Conservation (phyloP, 2,329 filamentous ascomycete species). For the Davidsoniella eucalypti region DNA sequence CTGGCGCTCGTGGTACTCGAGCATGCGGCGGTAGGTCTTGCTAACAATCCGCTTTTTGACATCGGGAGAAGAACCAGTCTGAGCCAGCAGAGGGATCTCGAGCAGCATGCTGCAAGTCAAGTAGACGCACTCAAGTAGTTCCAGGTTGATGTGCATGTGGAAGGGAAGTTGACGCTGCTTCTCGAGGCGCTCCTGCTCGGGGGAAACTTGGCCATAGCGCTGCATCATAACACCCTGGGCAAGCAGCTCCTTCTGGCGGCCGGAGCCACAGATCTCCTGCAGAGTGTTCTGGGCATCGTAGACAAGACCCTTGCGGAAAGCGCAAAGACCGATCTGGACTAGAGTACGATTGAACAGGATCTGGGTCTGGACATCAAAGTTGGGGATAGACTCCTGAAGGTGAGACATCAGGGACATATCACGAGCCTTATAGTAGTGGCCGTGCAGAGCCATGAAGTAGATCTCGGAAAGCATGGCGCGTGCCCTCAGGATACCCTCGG, state of each 20-base stretch:
- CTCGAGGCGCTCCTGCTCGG: constrained; percentile 93
- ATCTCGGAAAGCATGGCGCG: constrained; percentile 97
- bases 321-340: constrained; percentile 94
- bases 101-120: constrained; percentile 98
- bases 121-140: constrained; percentile 95
- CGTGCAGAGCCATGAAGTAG: constrained; percentile 93
- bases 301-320: constrained; percentile 89
- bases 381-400: constrained; percentile 89
- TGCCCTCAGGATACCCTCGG: constrained; percentile 88
- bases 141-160: constrained; percentile 99
- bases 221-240: constrained; percentile 98
- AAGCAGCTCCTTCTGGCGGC: constrained; percentile 91
- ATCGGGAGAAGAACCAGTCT: constrained; percentile 91
- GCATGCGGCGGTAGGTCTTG: constrained; percentile 98
- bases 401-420: constrained; percentile 99
- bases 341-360: constrained; percentile 98
- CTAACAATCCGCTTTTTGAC: constrained; percentile 96
- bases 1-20: constrained; percentile 98
- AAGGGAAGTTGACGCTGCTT: constrained; percentile 95
- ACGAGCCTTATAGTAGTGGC: constrained; percentile 92
- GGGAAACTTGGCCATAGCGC: constrained; percentile 86
- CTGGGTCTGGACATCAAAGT: constrained; percentile 92
- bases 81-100: constrained; percentile 90
- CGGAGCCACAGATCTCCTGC: constrained; percentile 94
- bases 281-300: constrained; percentile 97